Evolutionary conservation across 2,329 filamentous ascomycete species (phyloP).

Genomic region (Sclerotinia borealis): DNA sequence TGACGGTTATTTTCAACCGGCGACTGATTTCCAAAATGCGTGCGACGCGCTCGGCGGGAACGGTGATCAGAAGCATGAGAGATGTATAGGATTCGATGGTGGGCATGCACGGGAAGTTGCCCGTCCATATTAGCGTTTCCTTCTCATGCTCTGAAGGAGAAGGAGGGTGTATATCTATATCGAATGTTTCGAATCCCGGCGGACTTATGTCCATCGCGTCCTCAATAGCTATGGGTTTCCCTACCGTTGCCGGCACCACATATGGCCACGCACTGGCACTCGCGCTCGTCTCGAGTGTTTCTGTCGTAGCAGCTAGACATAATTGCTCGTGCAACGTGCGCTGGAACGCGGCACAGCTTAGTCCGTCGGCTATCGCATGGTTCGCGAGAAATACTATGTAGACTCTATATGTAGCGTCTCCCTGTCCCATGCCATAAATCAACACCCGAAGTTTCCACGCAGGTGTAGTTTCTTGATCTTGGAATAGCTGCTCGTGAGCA

Average conservation of each 20-base stretch:
- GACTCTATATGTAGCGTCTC: constrained; percentile 7
- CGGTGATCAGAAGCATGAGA: not conserved
- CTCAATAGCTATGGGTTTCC: constrained; percentile 12
- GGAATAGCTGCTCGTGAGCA: constrained; percentile 17
- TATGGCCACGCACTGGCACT: constrained; percentile 13
- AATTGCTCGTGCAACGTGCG: constrained; percentile 18
- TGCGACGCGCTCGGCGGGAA: constrained; percentile 2
- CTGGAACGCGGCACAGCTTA: constrained; percentile 19
- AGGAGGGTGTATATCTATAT: not conserved
- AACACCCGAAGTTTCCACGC: constrained; percentile 23
- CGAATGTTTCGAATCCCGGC: not conserved
- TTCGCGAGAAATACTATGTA: constrained; percentile 19
- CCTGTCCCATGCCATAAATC: constrained; percentile 1
- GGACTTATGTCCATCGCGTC: constrained; percentile 4
- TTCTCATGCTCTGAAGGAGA: not conserved
- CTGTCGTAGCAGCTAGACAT: not conserved
- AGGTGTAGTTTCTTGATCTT: constrained; percentile 18
- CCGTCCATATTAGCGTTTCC: not conserved
- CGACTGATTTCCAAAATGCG: constrained; percentile 10
- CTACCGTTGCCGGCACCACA: constrained; percentile 1
- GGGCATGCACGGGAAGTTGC: not conserved
- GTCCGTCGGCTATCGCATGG: constrained; percentile 23
- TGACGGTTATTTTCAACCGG: constrained; percentile 18
- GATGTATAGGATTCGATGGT: constrained; percentile 1
- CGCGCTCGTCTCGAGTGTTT: not conserved